Base-by-base conservation (phyloP, 2,329 filamentous ascomycete genomes). In the Pseudogymnoascus destructans region DNA sequence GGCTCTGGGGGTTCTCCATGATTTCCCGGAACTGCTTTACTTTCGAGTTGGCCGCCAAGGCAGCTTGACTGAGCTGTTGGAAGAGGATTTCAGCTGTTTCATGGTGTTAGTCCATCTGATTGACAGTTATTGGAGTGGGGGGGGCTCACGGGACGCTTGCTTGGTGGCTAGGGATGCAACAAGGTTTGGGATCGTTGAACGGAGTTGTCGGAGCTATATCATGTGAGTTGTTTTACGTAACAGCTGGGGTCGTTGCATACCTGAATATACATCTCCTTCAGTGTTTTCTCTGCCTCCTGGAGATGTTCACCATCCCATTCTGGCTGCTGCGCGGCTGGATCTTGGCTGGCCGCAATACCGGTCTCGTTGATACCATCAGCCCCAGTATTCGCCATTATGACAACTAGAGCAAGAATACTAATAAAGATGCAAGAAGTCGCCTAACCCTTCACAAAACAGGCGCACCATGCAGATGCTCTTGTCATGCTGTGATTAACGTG, bases 141-240 rank as follows among this genome's bases (percentile, higher is more conserved):
- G 21, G 33, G 38, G 69, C 75, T 62, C 76, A 84, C 80, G 76
- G 35, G 76, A 73, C 30, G 75, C 69, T 49, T 77, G 73, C 61
- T 77, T 75, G 58, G 72, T 70, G 5, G 75, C 73, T 62, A 84
- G 66, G 15, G 79, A 77, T 42, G 77, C 75, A 38, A 79, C 68
- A 70, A 79, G 75, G 57, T 73, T 71, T 11, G 77, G 76, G 40
- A 80, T 71, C 10, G 75, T 74, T 11, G 73, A 75, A 61, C 78
- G 73, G 35, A 80, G 67, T 35, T 71, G 57, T 27, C 55, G 36
- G 19, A 38, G 36, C 35, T 46, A 17, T 5, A 49, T 30, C 35
- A n/a, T n/a, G 32, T n/a, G 17, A 38, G 33, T 32, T 9, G 10
- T 11, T 8, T 27, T 11, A 27, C 7, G 15, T 10, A 35, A 11